Evolutionary conservation across 148 eudicot species (phyloP), one percentile per base, ranked within the genome.

Genomic region (Vaccinium vitisidaea): DNA sequence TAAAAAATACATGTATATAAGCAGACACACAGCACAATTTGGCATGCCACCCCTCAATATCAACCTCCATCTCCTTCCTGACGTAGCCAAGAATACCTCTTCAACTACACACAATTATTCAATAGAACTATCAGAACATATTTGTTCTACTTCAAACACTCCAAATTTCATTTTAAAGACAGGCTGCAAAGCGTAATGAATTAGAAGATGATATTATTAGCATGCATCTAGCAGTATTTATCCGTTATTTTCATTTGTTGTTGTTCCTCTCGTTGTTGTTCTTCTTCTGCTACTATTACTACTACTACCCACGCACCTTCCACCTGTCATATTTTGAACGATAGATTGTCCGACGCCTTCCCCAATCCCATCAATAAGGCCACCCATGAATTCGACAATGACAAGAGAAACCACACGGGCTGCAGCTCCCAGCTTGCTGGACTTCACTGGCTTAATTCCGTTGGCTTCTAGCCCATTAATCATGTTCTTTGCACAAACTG

Each of bases 271-370:
- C 49, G 83, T 85, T 21, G 14, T 53, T 53, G 13, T 53, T 10
- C 55, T 53, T 10, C 55, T 53, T 43, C 46, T 43, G 11, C 11
- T 8, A 11, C 54, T 52, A 13, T 10, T 8, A 11, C 54, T 52
- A 13, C 2, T 75, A 19, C 18, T 80, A 58, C 6, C 65, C 21
- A 61, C n/a, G 83, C 81, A 36, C 80, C 87, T 82, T 65, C 79
- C 73, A 5, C 91, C 86, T 82, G 86, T 80, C 36, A 82, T 70
- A 78, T 84, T 85, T 83, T 92, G 92, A 78, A 92, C 75, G 1
- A 92, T 67, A 67, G 90, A 91, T 43, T 91, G 90, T 14, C 95
- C 95, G 46, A 91, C 87, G 2, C 95, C 92, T 88, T 92, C 93
- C 36, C 95, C 95, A 16, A 92, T 77, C 39, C 95, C 93, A 71